A percentile compares a stretch with the other conserved stretches of the same genome.
Conservation (phyloP, 352 stramenopile genomes). For the Thraustochytrium sp. region DNA sequence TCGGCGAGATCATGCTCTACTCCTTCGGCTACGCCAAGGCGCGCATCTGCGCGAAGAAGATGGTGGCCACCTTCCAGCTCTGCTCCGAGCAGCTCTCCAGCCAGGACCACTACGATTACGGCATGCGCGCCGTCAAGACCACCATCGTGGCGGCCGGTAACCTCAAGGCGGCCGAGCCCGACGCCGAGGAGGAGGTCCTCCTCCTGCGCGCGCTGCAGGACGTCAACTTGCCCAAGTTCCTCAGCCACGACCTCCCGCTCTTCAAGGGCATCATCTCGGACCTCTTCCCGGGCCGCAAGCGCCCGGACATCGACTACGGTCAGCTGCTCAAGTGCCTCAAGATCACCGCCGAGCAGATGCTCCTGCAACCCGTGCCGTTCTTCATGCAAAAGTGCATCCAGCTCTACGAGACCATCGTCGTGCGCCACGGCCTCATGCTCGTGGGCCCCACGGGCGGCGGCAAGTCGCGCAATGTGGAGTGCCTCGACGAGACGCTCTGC, state of each 20-base stretch:
- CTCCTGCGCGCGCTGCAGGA: slow-evolving; percentile 83
- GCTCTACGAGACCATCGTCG: slow-evolving; percentile 87
- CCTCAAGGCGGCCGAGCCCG: slow-evolving; percentile 82
- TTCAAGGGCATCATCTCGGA: slow-evolving; percentile 89
- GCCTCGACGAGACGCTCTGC: slow-evolving; percentile 74
- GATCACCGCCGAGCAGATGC: slow-evolving; percentile 68
- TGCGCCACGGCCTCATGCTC: slow-evolving; percentile 88
- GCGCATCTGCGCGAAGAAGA: slow-evolving; percentile 83
- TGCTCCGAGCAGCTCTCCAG: slow-evolving; percentile 88
- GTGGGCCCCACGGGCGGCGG: slow-evolving; percentile 83
- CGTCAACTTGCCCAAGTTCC: slow-evolving; percentile 90
- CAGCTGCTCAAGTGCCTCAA: slow-evolving; percentile 67
- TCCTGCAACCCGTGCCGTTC: slow-evolving; percentile 76
- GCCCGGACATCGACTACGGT: slow-evolving; percentile 80
- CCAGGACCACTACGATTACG: slow-evolving; percentile 92
- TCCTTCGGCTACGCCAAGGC: slow-evolving; percentile 86
- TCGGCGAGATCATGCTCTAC: slow-evolving; percentile 94
- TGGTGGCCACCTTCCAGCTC: slow-evolving; percentile 91
- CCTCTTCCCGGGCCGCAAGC: slow-evolving; percentile 79
- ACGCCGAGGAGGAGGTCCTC: slow-evolving; percentile 85
- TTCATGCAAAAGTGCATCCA: slow-evolving; percentile 87
- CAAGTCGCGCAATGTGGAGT: slow-evolving; percentile 76
- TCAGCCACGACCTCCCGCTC: slow-evolving; percentile 85
- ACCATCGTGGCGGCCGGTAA: slow-evolving; percentile 88
- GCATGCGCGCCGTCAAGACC: slow-evolving; percentile 90